Evolutionary conservation across 2,329 filamentous ascomycete species (phyloP).

Genomic region (Colletotrichum phormii): DNA sequence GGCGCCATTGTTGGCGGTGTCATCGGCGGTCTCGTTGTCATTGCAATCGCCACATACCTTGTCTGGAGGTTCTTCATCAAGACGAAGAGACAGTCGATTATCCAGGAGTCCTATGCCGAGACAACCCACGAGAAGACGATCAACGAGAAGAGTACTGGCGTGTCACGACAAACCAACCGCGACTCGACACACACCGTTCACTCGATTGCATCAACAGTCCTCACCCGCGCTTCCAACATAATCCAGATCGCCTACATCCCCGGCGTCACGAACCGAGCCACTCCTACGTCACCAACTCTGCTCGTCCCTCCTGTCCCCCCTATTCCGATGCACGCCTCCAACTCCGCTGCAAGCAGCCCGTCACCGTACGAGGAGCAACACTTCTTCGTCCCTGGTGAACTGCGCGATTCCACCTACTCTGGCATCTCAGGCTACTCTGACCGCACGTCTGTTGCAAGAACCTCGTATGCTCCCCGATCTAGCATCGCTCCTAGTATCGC

Average conservation of each 20-base stretch:
- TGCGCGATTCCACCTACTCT: conserved; percentile 92
- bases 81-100: conserved; percentile 74
- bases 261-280: conserved; percentile 92
- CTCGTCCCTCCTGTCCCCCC: conserved; percentile 94
- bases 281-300: conserved; percentile 82
- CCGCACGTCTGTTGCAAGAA: conserved; percentile 70
- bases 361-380: conserved; percentile 79
- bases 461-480: conserved; percentile 70
- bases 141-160: conserved; percentile 64
- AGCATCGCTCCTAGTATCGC: conserved; percentile 90
- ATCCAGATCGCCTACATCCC: conserved; percentile 99
- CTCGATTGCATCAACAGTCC: conserved; percentile 94
- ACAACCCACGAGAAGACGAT: conserved; percentile 69
- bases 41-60: conserved; percentile 81
- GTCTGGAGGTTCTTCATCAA: conserved; percentile 92
- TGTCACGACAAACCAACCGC: conserved; percentile 67
- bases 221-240: conserved; percentile 97
- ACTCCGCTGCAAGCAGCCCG: conserved; percentile 61
- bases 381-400: conserved; percentile 91
- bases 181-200: conserved; percentile 87
- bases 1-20: conserved; percentile 94
- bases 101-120: conserved; percentile 65
- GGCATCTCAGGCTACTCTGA: conserved; percentile 74
- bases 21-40: conserved; percentile 81
- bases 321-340: conserved; percentile 78